Percentiles rank a stretch among this genome's conserved stretches.
Evolutionary conservation across 306 rosid genomes (phyloP).

Genomic region (Abrus pulchellus): DNA sequence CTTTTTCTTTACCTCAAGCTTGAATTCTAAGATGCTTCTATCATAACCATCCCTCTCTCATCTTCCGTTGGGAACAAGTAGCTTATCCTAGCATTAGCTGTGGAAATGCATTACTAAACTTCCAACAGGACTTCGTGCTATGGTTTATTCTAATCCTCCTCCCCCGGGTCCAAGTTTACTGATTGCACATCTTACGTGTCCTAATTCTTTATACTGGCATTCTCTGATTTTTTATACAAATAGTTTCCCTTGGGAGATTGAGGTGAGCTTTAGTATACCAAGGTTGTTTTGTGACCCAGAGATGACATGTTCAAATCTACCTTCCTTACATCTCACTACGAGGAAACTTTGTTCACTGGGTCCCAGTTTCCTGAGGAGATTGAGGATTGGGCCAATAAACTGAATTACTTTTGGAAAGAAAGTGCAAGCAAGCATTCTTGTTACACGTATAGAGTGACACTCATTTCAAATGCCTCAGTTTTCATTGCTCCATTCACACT

Average conservation of each 20-base stretch:
- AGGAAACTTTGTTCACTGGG: neutral
- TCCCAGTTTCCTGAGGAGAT: neutral
- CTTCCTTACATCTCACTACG: neutral
- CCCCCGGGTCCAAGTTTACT: neutral
- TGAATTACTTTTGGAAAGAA: no score
- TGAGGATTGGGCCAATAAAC: neutral
- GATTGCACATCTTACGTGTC: neutral
- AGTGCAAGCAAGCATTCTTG: no score
- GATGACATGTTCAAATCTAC: neutral
- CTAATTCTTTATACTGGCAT: neutral
- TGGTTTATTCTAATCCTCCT: neutral
- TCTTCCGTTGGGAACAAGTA: neutral
- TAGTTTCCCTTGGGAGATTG: neutral
- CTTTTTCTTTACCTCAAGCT: neutral
- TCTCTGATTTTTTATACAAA: neutral
- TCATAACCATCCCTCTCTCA: conserved; percentile 11
- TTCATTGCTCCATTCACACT: neutral
- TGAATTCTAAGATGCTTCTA: conserved; percentile 26
- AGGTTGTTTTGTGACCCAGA: no score
- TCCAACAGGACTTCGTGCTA: neutral
- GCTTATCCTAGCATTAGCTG: conserved; percentile 14
- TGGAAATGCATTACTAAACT: conserved; percentile 14
- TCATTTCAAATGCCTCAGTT: neutral
- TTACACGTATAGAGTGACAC: neutral
- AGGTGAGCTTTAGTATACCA: no score